Evolutionary conservation across 148 eudicot species (phyloP), one percentile per base, ranked within the genome.

Genomic region (Rhododendron molle): DNA sequence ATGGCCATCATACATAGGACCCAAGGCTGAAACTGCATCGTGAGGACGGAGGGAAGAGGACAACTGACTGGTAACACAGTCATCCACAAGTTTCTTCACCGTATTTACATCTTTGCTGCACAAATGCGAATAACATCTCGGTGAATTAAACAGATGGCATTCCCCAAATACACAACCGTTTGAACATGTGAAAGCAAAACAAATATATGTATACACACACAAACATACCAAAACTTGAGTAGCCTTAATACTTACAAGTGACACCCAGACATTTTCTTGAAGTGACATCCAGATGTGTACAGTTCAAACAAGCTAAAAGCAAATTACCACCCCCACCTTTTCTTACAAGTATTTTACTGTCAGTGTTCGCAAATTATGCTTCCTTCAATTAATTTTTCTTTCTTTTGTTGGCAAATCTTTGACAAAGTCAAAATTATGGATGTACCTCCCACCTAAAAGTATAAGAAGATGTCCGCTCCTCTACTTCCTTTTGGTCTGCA

Each of bases 1-100:
- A 87, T 97, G 99, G 86, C 93, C 92, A 85, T 94, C 96, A 83
- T 97, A 97, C 95, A 97, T 95, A 4, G 95, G 98, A 74, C 99
- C 99, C 92, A 97, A 86, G 54, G 99, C 99, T 54, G 98, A 97
- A 89, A 95, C 99, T 40, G 98, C 98, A 91, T 97, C 99, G 87
- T 97, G 98, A 81, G 99, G 98, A 84, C 96, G 98, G 23, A 96
- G 92, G 76, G 98, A 94, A 54, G 95, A 88, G 30, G 97, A 93
- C 62, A 92, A 78, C 82, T 90, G 94, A 84, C 91, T 90, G 44
- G 90, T 88, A 78, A 93, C 83, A 89, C 96, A 93, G 83, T 94
- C 96, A 82, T 93, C 96, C 47, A 94, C 98, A 85, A 92, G 92
- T 84, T 93, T 94, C 89, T 92, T 93, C 87, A 94, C 98, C 3